These are phyloP conservation scores for Globisporangium paddicum DNA, from an alignment of 352 stramenopile genomes.

Conservation along the genomic window DNA sequence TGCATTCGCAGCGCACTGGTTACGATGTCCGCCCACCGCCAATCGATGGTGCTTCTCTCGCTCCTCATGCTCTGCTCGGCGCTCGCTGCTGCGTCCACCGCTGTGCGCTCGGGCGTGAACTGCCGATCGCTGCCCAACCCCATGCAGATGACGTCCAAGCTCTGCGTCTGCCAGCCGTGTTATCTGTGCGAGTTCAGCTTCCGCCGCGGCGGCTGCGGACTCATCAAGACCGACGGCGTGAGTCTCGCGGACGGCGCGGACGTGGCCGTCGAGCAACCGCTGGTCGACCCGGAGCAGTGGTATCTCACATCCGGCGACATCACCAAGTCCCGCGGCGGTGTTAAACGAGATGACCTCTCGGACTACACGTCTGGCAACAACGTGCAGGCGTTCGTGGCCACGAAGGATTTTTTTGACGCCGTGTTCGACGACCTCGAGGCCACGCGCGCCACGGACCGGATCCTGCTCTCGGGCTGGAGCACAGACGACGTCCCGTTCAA, in stretches of 20 bases:
- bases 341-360: constrained; percentile 29
- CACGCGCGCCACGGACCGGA: constrained; percentile 23
- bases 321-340: constrained; percentile 30
- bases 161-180: constrained; percentile 37
- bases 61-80: neutral
- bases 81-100: neutral
- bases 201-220: constrained; percentile 13
- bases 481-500: constrained; percentile 54
- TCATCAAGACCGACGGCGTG: constrained; percentile 17
- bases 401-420: constrained; percentile 40
- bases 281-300: constrained; percentile 46
- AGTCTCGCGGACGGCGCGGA: constrained; percentile 19
- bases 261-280: constrained; percentile 24
- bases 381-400: constrained; percentile 34
- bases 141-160: constrained; percentile 14
- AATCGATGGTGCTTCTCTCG: neutral
- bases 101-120: constrained; percentile 5
- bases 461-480: constrained; percentile 56
- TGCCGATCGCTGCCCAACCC: constrained; percentile 9
- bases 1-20: neutral
- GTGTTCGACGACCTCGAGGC: constrained; percentile 41
- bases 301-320: constrained; percentile 61
- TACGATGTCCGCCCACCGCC: neutral
- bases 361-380: constrained; percentile 41
- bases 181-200: constrained; percentile 28